These are phyloP conservation scores for Rhytidhysteron rufulum DNA, from an alignment of 2,329 filamentous ascomycete genomes.

Conservation along the genomic window DNA sequence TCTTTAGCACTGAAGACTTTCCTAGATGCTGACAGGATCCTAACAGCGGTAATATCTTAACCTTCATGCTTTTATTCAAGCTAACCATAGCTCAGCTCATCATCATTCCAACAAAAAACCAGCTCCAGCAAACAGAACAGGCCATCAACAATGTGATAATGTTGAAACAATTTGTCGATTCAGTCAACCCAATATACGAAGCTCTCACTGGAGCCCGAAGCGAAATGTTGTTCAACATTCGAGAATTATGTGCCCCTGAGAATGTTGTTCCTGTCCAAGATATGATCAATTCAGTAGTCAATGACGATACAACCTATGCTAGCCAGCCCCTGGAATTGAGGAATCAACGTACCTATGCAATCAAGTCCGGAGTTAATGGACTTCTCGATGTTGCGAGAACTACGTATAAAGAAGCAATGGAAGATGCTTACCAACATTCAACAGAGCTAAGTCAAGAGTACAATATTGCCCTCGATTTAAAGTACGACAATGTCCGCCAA, in stretches of 20 bases:
- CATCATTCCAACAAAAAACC: conserved; percentile 63
- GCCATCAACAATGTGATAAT: conserved; percentile 83
- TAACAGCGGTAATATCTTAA: conserved; percentile 61
- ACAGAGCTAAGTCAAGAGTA: conserved; percentile 59
- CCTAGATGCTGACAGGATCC: conserved; percentile 72
- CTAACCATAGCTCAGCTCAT: conserved; percentile 53
- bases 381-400: conserved; percentile 84
- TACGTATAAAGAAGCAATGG: conserved; percentile 83
- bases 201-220: conserved; percentile 63
- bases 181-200: conserved; percentile 64
- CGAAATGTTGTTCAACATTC: conserved; percentile 63
- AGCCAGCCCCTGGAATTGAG: conserved; percentile 77
- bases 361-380: conserved; percentile 80
- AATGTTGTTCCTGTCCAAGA: conserved; percentile 58
- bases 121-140: conserved; percentile 69
- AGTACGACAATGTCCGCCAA: conserved; percentile 71
- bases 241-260: conserved; percentile 63
- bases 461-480: conserved; percentile 61
- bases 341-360: conserved; percentile 86
- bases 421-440: conserved; percentile 71
- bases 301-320: conserved; percentile 75
- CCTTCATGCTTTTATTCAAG: neutral
- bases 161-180: conserved; percentile 75
- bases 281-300: conserved; percentile 67
- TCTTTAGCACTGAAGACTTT: conserved; percentile 65